Percentiles rank a stretch among this genome's conserved stretches.
Conservation (phyloP, 2,329 filamentous ascomycete genomes). For the Colletotrichum karsti region DNA sequence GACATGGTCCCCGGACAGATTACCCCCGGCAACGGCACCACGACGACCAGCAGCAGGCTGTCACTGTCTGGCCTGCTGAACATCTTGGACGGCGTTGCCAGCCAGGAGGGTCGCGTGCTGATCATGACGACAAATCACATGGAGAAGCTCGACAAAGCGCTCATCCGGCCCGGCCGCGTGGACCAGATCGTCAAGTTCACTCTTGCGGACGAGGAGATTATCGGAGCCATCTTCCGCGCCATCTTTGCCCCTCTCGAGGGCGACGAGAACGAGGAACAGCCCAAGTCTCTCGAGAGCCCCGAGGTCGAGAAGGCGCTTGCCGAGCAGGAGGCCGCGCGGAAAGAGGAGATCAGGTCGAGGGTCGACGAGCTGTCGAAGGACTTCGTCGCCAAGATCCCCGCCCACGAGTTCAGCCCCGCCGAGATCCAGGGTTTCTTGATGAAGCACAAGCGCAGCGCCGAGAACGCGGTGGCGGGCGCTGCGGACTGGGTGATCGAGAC, state of each 20-base stretch:
- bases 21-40: conserved; percentile 39
- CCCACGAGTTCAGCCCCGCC: conserved; percentile 65
- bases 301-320: conserved; percentile 39
- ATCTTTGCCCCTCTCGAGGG: conserved; percentile 64
- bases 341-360: conserved; percentile 45
- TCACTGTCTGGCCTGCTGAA: conserved; percentile 83
- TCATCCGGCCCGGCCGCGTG: conserved; percentile 69
- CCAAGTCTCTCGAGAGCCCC: neutral
- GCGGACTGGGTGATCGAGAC: conserved; percentile 60
- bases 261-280: conserved; percentile 38
- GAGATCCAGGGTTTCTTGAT: conserved; percentile 69
- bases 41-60: conserved; percentile 47
- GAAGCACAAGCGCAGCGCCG: conserved; percentile 61
- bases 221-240: conserved; percentile 62
- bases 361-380: conserved; percentile 54
- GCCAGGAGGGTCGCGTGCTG: conserved; percentile 69
- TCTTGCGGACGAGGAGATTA: conserved; percentile 61
- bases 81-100: conserved; percentile 78
- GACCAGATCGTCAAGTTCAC: conserved; percentile 68
- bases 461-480: conserved; percentile 54
- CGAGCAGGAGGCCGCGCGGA: conserved; percentile 39
- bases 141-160: conserved; percentile 68
- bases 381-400: conserved; percentile 61
- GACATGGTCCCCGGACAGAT: conserved; percentile 43
- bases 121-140: conserved; percentile 74